phyloP scores from a whole-genome alignment of 805 yeast species.

The Candida jianshihensis region DNA sequence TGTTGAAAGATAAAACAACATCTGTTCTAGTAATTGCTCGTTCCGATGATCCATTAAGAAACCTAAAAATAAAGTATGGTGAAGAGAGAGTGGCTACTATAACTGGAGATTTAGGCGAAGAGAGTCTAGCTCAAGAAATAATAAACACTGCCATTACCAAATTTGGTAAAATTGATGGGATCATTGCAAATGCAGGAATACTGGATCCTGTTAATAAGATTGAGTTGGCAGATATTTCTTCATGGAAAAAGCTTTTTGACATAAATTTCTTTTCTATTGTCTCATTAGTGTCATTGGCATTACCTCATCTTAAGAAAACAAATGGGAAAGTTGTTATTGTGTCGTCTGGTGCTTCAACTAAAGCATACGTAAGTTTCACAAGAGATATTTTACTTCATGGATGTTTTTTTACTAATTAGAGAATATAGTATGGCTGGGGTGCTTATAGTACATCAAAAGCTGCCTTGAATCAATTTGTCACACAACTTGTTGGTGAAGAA shows the following conservation, averaged over 20 bases:
- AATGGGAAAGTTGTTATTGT: slow-evolving; percentile 71
- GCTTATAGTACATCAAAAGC: slow-evolving; percentile 93
- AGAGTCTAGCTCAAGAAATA: slow-evolving; percentile 28
- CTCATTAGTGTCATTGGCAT: slow-evolving; percentile 42
- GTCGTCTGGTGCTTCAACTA: slow-evolving; percentile 81
- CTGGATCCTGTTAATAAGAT: slow-evolving; percentile 67
- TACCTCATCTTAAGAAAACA: slow-evolving; percentile 50
- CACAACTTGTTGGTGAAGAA: slow-evolving; percentile 65
- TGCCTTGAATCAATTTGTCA: slow-evolving; percentile 73
- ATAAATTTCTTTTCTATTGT: slow-evolving; percentile 76
- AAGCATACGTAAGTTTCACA: slow-evolving; percentile 39
- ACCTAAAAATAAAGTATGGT: slow-evolving; percentile 39
- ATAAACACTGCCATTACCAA: slow-evolving; percentile 37
- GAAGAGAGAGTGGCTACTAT: slow-evolving; percentile 41
- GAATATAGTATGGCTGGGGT: slow-evolving; percentile 62
- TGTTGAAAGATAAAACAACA: slow-evolving; percentile 29
- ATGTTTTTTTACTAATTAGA: not conserved
- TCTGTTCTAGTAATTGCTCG: slow-evolving; percentile 71
- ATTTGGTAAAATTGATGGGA: slow-evolving; percentile 54
- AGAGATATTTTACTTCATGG: too few species aligned
- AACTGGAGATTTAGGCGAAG: slow-evolving; percentile 55
- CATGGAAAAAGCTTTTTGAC: slow-evolving; percentile 63
- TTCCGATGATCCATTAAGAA: slow-evolving; percentile 39
- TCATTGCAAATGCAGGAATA: slow-evolving; percentile 78
- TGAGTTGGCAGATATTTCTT: slow-evolving; percentile 42